Conservation (phyloP, 768 basidiomycete genomes). For the Agaricus blazei region DNA sequence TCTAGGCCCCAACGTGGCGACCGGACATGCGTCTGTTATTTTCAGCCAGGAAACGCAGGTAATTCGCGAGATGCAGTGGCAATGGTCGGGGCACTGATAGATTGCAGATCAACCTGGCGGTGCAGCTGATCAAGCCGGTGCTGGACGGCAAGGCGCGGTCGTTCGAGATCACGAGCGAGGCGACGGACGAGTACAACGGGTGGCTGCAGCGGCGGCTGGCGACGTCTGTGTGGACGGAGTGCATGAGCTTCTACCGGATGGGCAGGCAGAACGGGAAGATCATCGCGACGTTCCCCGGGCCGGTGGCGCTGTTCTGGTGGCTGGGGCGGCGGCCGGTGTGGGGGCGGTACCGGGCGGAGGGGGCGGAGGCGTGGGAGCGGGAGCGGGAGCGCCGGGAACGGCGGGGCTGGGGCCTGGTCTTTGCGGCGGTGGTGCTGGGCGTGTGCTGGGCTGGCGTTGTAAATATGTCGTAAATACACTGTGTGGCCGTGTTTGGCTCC, state of each 20-base stretch:
- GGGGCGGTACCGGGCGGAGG: slow-evolving; percentile 36
- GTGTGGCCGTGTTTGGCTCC: slow-evolving; percentile 19
- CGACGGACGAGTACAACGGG: slow-evolving; percentile 44
- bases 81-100: slow-evolving; percentile 4
- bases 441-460: neutral
- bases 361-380: slow-evolving; percentile 36
- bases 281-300: slow-evolving; percentile 50
- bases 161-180: slow-evolving; percentile 42
- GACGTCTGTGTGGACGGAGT: slow-evolving; percentile 48
- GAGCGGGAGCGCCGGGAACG: slow-evolving; percentile 20
- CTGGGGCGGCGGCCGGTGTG: slow-evolving; percentile 35
- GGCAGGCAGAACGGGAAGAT: slow-evolving; percentile 31
- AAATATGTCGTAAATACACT: neutral
- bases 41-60: slow-evolving; percentile 56
- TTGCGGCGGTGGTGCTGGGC: slow-evolving; percentile 11
- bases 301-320: slow-evolving; percentile 50
- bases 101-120: slow-evolving; percentile 40
- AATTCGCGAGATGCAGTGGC: slow-evolving; percentile 10
- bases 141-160: slow-evolving; percentile 42
- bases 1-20: slow-evolving; percentile 50
- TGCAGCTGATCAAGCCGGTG: slow-evolving; percentile 50
- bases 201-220: slow-evolving; percentile 45
- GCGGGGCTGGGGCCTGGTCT: slow-evolving; percentile 18
- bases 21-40: slow-evolving; percentile 55
- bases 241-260: slow-evolving; percentile 46